These are phyloP conservation scores for Fusarium torreyae DNA, from an alignment of 2,329 filamentous ascomycete species.

Conservation along the genomic window DNA sequence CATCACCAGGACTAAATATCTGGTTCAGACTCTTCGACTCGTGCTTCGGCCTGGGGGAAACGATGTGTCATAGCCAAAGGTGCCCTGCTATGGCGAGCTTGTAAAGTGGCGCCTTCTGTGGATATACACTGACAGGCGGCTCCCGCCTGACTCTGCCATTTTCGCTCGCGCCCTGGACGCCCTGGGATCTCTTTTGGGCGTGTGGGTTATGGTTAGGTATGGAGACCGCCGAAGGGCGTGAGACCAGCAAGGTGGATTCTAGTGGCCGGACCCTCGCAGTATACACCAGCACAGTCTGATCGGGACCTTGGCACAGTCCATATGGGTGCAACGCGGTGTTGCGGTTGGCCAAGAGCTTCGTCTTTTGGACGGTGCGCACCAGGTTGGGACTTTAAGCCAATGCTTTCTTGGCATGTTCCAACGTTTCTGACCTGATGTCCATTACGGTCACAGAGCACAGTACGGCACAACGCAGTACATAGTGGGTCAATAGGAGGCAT, in stretches of 20 bases:
- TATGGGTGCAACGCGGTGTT: constrained; percentile 9
- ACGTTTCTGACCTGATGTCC: constrained; percentile 43
- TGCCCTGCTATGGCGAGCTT: constrained; percentile 50
- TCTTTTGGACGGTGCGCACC: constrained; percentile 31
- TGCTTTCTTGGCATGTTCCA: constrained; percentile 32
- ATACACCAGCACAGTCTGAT: constrained; percentile 34
- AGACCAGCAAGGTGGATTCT: constrained; percentile 35
- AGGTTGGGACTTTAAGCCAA: constrained; percentile 13
- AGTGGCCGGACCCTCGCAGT: constrained; percentile 14
- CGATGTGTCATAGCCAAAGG: constrained; percentile 50
- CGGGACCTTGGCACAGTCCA: constrained; percentile 22
- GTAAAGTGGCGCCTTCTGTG: constrained; percentile 48
- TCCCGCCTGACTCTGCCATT: constrained; percentile 48
- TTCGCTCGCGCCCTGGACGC: constrained; percentile 36
- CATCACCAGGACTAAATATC: constrained; percentile 49
- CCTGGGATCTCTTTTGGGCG: constrained; percentile 39
- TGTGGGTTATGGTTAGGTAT: constrained; percentile 42
- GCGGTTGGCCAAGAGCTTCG: constrained; percentile 26
- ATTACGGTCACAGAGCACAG: constrained; percentile 25
- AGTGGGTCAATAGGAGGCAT: constrained; percentile 34
- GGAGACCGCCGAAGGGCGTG: constrained; percentile 41
- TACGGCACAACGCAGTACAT: constrained; percentile 15
- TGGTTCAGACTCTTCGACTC: constrained; percentile 36
- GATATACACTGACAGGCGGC: constrained; percentile 41
- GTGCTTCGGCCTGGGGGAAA: constrained; percentile 42